Conservation (phyloP, 106 monocot genomes). For the Chionographis japonica region DNA sequence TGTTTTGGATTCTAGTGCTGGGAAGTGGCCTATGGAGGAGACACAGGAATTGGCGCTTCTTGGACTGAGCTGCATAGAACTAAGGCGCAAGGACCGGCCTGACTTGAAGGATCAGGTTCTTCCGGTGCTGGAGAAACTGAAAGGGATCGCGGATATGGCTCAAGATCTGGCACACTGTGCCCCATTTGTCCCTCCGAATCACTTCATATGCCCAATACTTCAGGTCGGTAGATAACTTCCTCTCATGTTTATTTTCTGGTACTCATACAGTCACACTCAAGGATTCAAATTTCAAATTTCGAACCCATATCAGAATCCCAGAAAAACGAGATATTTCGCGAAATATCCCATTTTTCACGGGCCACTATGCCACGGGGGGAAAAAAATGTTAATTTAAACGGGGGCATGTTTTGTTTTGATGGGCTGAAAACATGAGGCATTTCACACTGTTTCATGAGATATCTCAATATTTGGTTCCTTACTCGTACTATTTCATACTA, state of each 20-base stretch:
- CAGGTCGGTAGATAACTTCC: slow-evolving; percentile 34
- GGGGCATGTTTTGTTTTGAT: too few relatives aligned
- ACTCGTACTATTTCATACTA: too few relatives aligned
- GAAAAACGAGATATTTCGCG: too few relatives aligned
- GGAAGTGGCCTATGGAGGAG: slow-evolving; percentile 63
- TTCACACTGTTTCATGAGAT: too few relatives aligned
- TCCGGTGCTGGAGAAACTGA: slow-evolving; percentile 50
- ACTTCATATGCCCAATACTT: slow-evolving; percentile 77
- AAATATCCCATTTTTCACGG: too few relatives aligned
- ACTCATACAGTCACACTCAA: too few relatives aligned
- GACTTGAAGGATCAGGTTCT: slow-evolving; percentile 47
- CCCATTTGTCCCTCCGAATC: slow-evolving; percentile 31
- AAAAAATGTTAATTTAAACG: too few relatives aligned
- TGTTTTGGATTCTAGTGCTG: slow-evolving; percentile 57
- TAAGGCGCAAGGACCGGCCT: slow-evolving; percentile 63
- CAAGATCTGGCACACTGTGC: neutral
- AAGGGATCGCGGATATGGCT: slow-evolving; percentile 29
- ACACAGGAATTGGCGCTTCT: slow-evolving; percentile 47
- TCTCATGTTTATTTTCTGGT: neutral
- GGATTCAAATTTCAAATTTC: too few relatives aligned
- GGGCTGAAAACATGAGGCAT: too few relatives aligned
- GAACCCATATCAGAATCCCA: too few relatives aligned
- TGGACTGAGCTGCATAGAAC: slow-evolving; percentile 57
- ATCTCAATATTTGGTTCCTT: too few relatives aligned
- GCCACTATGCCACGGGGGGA: too few relatives aligned